Percentiles rank a stretch among this genome's conserved stretches.
These are phyloP conservation scores for Grosmannia serpens DNA, from an alignment of 2,329 filamentous ascomycete genomes.

Conservation along the genomic window DNA sequence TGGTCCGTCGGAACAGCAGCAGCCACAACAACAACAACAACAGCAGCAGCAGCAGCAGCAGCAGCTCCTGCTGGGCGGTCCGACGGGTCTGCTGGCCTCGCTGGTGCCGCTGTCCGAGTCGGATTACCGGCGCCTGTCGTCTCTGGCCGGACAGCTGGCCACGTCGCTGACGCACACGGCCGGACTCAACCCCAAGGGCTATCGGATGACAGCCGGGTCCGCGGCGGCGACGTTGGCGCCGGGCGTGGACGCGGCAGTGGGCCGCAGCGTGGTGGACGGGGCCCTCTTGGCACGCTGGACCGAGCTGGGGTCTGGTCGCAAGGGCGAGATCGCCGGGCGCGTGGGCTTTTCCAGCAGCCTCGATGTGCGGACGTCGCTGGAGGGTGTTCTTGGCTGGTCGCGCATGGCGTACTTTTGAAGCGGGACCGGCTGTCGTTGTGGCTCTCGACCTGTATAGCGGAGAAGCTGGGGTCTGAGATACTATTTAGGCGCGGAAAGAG, in stretches of 20 bases:
- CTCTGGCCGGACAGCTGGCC: constrained; percentile 68
- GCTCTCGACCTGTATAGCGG: too few species aligned
- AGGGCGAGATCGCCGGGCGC: constrained; percentile 61
- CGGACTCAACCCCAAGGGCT: constrained; percentile 73
- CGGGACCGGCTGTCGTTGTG: too few species aligned
- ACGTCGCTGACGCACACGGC: constrained; percentile 65
- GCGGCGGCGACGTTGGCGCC: constrained; percentile 24
- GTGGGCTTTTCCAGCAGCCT: constrained; percentile 55
- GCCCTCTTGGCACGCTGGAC: constrained; percentile 62
- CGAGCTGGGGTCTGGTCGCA: constrained; percentile 60
- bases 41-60: constrained; percentile 20
- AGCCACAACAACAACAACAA: constrained; percentile 14
- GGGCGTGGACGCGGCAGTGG: constrained; percentile 46
- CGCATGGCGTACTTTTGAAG: constrained; percentile 43
- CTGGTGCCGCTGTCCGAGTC: constrained; percentile 69
- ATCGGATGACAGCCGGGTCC: constrained; percentile 46
- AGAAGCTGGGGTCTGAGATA: too few species aligned
- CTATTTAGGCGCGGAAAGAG: too few species aligned
- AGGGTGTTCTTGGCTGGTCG: constrained; percentile 47
- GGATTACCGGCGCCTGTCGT: constrained; percentile 71
- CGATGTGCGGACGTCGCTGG: constrained; percentile 59
- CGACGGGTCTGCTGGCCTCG: constrained; percentile 63
- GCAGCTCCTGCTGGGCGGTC: constrained; percentile 12
- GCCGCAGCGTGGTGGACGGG: constrained; percentile 66
- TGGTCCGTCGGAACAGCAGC: neutral